Base-by-base conservation (phyloP, 2,329 filamentous ascomycete genomes). In the Alternaria ventricosa region DNA sequence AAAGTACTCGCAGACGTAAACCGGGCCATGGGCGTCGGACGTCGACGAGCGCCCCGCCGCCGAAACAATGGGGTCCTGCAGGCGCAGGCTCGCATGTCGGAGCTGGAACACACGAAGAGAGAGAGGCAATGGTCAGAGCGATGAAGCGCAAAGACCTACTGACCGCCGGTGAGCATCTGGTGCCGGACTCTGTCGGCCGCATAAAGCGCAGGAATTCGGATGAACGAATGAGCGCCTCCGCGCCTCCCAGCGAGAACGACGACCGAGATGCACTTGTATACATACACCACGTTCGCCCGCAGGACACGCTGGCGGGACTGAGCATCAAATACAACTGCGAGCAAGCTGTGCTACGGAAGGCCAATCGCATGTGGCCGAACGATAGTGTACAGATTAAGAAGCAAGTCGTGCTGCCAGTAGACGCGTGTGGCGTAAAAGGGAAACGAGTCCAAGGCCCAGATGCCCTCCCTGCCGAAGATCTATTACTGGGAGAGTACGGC, bases 351-450 rank as follows among this genome's bases (percentile, higher is more conserved):
- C 90, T 99, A 69, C 87, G 93, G 62, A 96, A 92, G 77, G 90
- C 93, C 43, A 99, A 99, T 78, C 89, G 96, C 11, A 89, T 99
- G 74, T 99, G 96, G 96, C 93, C 94, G 7, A 93, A 94, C 67
- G 96, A 98, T 76, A 93, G 89, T 66, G 91, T 98, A 36, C 95
- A 97, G 78, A 88, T 90, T 51, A 89, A 94, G 63, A 92, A 92
- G 73, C 90, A 88, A 67, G 86, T 99, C 15, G 86, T 94, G 9
- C 83, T 99, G 56, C 96, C 96, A 0, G 93, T 98, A 5, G 94
- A 97, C 78, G 91, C 93, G 44, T 98, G 95, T 78, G 90, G 91
- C 45, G 85, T 94, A 45, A 96, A 94, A 75, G 94, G 95, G 28
- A 87, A 89, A 55, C 86, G 82, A 33, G 80, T 87, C 5, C 75